A percentile compares a stretch with the other conserved stretches of the same genome.
phyloP scores from a whole-genome alignment of 2,329 filamentous ascomycete genomes.

The Aspergillus ochraceoroseus region DNA sequence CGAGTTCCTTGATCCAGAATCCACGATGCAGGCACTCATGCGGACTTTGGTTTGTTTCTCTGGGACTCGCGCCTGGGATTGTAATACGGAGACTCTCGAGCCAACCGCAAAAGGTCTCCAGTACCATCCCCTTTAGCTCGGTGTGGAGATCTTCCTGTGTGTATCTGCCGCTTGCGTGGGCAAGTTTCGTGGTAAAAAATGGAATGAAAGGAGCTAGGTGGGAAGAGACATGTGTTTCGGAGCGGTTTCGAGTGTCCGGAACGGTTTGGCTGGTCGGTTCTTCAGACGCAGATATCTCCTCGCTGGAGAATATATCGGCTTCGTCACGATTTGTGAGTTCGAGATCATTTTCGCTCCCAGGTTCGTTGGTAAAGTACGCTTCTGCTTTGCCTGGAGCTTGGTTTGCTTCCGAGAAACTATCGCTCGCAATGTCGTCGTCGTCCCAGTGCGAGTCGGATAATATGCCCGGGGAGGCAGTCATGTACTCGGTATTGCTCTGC shows the following conservation, averaged over 20 bases:
- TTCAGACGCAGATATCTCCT: background rate
- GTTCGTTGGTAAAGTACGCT: background rate
- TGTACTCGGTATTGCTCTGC: constrained; percentile 6
- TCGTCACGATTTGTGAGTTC: background rate
- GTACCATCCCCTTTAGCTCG: constrained; percentile 29
- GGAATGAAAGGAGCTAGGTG: constrained; percentile 21
- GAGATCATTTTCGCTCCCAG: background rate
- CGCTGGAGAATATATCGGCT: background rate
- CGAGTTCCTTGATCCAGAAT: constrained; percentile 27
- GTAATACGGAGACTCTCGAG: constrained; percentile 22
- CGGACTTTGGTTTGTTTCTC: background rate
- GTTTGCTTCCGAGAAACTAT: no score
- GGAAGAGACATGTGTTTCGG: constrained; percentile 2
- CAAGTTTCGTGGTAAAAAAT: constrained; percentile 27
- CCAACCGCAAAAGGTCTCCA: constrained; percentile 28
- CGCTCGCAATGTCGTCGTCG: no score
- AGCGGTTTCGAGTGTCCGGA: constrained; percentile 1
- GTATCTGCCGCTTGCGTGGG: constrained; percentile 21
- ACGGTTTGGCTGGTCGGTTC: background rate
- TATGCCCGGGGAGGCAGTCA: constrained; percentile 5
- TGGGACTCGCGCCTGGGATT: constrained; percentile 16
- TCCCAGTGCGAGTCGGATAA: background rate
- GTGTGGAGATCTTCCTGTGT: constrained; percentile 22
- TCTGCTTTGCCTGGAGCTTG: background rate
- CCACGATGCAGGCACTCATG: constrained; percentile 26